A percentile compares a stretch with the other conserved stretches of the same genome.
These are phyloP conservation scores for Oryza officinalis DNA, from an alignment of 176 grass and related monocot species.

Conservation along the genomic window DNA sequence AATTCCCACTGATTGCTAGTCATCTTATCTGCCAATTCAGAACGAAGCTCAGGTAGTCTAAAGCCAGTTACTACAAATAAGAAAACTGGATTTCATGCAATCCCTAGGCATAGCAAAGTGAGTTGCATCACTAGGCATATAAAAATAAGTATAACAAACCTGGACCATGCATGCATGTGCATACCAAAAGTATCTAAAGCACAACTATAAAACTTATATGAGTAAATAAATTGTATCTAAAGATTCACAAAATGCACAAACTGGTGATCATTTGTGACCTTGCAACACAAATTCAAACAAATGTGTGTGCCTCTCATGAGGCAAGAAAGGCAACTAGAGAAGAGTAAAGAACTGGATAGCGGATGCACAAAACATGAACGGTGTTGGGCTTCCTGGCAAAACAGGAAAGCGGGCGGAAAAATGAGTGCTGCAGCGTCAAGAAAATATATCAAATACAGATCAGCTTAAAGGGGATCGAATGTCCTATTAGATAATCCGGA, in stretches of 20 bases:
- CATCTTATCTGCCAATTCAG: constrained; percentile 10
- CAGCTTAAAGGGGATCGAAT: not conserved
- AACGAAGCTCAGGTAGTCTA: not conserved
- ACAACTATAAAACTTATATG: not conserved
- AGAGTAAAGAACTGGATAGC: not conserved
- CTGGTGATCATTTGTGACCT: not conserved
- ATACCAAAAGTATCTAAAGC: not conserved
- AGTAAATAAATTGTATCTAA: not conserved
- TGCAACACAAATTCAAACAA: not conserved
- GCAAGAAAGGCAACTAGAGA: not conserved
- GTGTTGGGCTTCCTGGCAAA: not conserved
- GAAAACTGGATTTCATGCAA: not conserved
- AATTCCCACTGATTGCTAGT: not conserved
- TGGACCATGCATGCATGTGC: not conserved
- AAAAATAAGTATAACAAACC: not conserved
- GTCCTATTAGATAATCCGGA: not conserved
- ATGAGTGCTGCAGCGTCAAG: not conserved
- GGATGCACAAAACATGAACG: not conserved
- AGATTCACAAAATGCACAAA: not conserved
- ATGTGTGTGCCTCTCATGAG: not conserved
- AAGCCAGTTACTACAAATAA: not conserved
- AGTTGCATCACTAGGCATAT: not conserved
- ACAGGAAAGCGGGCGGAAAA: not conserved
- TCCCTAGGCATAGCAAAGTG: not conserved
- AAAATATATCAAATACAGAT: constrained; percentile 18